Evolutionary conservation across 495 filamentous ascomycete genomes (phyloP).

Genomic region (Penicilliopsis zonata): DNA sequence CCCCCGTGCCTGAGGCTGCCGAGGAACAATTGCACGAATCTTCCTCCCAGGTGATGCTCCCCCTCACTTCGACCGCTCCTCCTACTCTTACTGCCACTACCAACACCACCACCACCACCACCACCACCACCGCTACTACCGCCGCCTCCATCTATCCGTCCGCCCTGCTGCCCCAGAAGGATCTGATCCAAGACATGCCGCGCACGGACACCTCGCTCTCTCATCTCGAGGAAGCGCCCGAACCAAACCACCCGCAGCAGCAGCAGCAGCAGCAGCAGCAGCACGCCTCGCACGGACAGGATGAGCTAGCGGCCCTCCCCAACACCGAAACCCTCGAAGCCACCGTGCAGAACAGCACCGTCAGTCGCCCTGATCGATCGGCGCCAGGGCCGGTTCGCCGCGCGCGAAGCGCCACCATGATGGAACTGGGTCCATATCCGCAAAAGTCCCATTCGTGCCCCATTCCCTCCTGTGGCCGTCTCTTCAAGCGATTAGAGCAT

Average conservation of each 20-base stretch:
- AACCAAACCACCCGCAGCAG: no score
- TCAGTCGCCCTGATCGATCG: slow-evolving; percentile 47
- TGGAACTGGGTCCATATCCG: slow-evolving; percentile 92
- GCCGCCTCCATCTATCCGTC: slow-evolving; percentile 50
- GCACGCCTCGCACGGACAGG: slow-evolving; percentile 44
- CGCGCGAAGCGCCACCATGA: slow-evolving; percentile 88
- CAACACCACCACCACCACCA: no score
- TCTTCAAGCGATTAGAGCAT: slow-evolving; percentile 98
- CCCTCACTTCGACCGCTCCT: no score
- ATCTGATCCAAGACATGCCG: slow-evolving; percentile 69
- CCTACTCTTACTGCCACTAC: no score
- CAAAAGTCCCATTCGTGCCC: slow-evolving; percentile 97
- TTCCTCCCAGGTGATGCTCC: no score
- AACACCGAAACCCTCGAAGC: slow-evolving; percentile 49
- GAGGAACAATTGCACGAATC: no score
- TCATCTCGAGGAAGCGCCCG: slow-evolving; percentile 65
- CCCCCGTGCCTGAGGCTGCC: slow-evolving; percentile 67
- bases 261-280: slow-evolving; percentile 59
- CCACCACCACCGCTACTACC: slow-evolving; percentile 49
- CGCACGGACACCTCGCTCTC: slow-evolving; percentile 80
- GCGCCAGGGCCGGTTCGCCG: slow-evolving; percentile 68
- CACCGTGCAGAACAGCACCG: slow-evolving; percentile 46
- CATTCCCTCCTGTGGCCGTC: slow-evolving; percentile 92
- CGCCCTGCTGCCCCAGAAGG: slow-evolving; percentile 60
- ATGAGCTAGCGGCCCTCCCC: slow-evolving; percentile 55